Evolutionary conservation across 805 yeast genomes (phyloP).

Genomic region (Spathaspora sp.): DNA sequence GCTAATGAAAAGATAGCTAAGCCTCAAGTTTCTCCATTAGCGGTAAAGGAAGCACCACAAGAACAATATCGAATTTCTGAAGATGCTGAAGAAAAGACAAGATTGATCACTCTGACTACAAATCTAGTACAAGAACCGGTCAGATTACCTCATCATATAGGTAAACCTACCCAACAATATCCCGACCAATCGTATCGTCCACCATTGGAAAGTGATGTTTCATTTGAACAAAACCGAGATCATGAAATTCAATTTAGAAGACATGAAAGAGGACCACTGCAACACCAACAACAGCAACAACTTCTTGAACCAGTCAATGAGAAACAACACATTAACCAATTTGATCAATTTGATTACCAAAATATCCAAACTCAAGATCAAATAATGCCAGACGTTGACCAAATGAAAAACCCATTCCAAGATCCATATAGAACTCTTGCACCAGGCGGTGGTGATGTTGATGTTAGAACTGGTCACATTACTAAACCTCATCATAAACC

Average conservation of each 20-base stretch:
- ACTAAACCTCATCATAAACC: slow-evolving; percentile 7
- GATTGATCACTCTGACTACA: slow-evolving; percentile 27
- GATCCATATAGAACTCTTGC: slow-evolving; percentile 1
- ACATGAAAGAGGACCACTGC: background rate
- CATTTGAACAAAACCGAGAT: slow-evolving; percentile 7
- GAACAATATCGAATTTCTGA: slow-evolving; percentile 9
- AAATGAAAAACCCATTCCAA: slow-evolving; percentile 5
- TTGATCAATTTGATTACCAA: slow-evolving; percentile 11
- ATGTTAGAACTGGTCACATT: slow-evolving; percentile 9
- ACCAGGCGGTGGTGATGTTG: background rate
- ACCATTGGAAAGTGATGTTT: slow-evolving; percentile 1
- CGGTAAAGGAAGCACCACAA: background rate
- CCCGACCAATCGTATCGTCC: slow-evolving; percentile 14
- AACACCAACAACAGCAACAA: slow-evolving; percentile 3
- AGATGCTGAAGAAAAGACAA: slow-evolving; percentile 18
- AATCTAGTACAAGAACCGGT: slow-evolving; percentile 25
- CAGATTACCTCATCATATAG: slow-evolving; percentile 19
- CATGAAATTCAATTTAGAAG: slow-evolving; percentile 2
- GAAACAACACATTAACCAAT: slow-evolving; percentile 1
- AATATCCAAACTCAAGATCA: slow-evolving; percentile 12
- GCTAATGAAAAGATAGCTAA: background rate
- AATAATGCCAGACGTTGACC: slow-evolving; percentile 6
- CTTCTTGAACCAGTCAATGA: background rate
- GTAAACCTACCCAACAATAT: slow-evolving; percentile 17
- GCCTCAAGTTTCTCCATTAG: background rate